Base-by-base conservation (phyloP, 2,329 filamentous ascomycete genomes). In the Epichloe glyceriae region DNA sequence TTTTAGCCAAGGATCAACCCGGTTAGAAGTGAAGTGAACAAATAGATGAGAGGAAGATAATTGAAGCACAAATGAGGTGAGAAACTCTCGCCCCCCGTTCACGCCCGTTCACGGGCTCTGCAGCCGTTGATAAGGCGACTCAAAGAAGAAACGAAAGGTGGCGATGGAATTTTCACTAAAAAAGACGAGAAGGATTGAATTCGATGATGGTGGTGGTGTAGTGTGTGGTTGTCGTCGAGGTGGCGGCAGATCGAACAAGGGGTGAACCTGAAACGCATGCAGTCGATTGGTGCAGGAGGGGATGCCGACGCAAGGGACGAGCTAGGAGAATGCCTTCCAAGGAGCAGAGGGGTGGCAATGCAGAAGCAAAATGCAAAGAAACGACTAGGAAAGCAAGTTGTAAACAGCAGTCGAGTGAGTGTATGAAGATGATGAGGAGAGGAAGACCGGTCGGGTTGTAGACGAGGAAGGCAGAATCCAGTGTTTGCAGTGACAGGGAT, bases 1-100 rank as follows among this genome's bases (percentile, higher is more conserved):
- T 15, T n/a, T 38, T 19, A 66, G 70, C 74, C 75, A 66, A 79
- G 75, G 75, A 69, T 79, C 76, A 78, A 79, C 76, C 76, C 73
- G 73, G 60, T 57, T 46, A 53, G 45, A 52, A 56, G 50, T 52
- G 54, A 56, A 53, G 54, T 41, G 50, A 49, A 54, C 54, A 47
- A 51, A 49, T 43, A 40, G 43, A 50, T 51, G 48, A 55, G 43
- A 51, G 52, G 54, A 55, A 56, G 54, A 50, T 45, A 46, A 43
- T 42, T 33, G 43, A 43, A 41, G 38, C 19, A 19, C 41, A 15
- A 20, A 17, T 12, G n/a, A 30, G 22, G n/a, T 15, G 20, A 5
- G 1, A 20, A n/a, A 3, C 15, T 11, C n/a, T 48, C 44, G 45
- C 15, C 40, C n/a, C n/a, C n/a, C n/a, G n/a, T n/a, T n/a, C n/a